Evolutionary conservation across 352 stramenopile genomes (phyloP).

Genomic region (Globisporangium yorkense): DNA sequence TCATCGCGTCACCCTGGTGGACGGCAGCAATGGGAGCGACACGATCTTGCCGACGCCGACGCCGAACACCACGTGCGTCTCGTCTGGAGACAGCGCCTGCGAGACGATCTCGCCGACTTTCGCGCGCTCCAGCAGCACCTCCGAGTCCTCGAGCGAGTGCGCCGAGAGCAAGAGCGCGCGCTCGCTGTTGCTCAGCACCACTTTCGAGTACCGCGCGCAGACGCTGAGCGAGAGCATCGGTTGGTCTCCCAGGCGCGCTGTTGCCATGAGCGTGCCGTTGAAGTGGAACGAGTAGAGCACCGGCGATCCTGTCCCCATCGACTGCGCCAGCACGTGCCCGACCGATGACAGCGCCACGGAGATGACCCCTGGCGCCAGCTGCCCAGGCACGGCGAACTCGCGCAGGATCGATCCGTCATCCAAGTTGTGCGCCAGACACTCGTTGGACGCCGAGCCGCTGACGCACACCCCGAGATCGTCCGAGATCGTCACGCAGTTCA

Average conservation of each 20-base stretch:
- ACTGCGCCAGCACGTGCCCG: slow-evolving; percentile 70
- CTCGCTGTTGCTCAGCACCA: slow-evolving; percentile 59
- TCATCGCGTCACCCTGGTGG: neutral
- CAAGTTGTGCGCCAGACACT: slow-evolving; percentile 62
- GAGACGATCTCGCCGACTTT: slow-evolving; percentile 41
- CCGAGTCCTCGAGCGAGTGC: slow-evolving; percentile 39
- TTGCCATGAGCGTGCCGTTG: slow-evolving; percentile 57
- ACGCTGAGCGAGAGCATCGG: slow-evolving; percentile 52
- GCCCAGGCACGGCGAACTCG: slow-evolving; percentile 39
- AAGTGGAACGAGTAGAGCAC: slow-evolving; percentile 71
- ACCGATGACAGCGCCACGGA: slow-evolving; percentile 58
- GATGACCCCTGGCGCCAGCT: slow-evolving; percentile 38
- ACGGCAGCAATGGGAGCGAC: slow-evolving; percentile 38
- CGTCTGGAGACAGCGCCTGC: slow-evolving; percentile 65
- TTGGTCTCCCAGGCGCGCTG: slow-evolving; percentile 20
- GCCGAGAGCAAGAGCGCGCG: slow-evolving; percentile 37
- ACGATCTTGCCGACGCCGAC: slow-evolving; percentile 48
- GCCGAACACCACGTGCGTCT: slow-evolving; percentile 70
- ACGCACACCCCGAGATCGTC: slow-evolving; percentile 73
- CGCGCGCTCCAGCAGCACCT: slow-evolving; percentile 46
- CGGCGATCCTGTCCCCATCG: slow-evolving; percentile 40
- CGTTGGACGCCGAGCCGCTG: slow-evolving; percentile 58
- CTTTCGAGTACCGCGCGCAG: slow-evolving; percentile 56
- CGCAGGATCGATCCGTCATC: slow-evolving; percentile 61
- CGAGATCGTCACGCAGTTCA: slow-evolving; percentile 63